Evolutionary conservation across 345 rosid species (phyloP).

Genomic region (Moringa oleifera): DNA sequence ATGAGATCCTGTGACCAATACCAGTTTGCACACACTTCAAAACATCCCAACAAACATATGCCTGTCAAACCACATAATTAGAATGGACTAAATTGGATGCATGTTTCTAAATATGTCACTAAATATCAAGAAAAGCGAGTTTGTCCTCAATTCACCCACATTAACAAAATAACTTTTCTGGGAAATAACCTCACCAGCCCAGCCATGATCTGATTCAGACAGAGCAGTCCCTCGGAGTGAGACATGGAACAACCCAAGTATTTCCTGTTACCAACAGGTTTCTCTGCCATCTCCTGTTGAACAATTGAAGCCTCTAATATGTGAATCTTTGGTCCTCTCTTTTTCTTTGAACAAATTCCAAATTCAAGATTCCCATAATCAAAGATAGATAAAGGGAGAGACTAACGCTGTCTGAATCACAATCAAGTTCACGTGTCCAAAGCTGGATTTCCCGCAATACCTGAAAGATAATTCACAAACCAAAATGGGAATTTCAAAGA

Average conservation of each 20-base stretch:
- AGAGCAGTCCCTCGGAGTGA: conserved; percentile 15
- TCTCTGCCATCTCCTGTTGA: conserved; percentile 21
- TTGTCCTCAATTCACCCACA: no score
- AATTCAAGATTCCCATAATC: no score
- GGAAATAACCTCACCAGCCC: conserved; percentile 38
- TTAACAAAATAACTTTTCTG: not conserved
- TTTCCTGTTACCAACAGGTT: conserved; percentile 8
- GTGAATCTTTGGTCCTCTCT: not conserved
- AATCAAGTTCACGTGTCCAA: conserved; percentile 26
- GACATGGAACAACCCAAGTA: conserved; percentile 4
- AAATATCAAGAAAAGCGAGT: no score
- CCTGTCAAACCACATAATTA: no score
- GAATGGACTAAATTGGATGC: no score
- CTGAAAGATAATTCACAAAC: conserved; percentile 15
- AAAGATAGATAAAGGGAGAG: not conserved
- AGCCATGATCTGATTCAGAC: conserved; percentile 32
- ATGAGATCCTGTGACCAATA: no score
- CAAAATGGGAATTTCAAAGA: not conserved
- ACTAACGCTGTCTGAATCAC: conserved; percentile 22
- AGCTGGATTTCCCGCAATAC: conserved; percentile 42
- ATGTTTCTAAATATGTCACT: no score
- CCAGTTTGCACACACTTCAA: no score
- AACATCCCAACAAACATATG: no score
- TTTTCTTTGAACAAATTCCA: no score
- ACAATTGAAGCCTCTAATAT: not conserved